Conservation (phyloP, 2,329 filamentous ascomycete genomes). For the Aspergillus aculeatinus region DNA sequence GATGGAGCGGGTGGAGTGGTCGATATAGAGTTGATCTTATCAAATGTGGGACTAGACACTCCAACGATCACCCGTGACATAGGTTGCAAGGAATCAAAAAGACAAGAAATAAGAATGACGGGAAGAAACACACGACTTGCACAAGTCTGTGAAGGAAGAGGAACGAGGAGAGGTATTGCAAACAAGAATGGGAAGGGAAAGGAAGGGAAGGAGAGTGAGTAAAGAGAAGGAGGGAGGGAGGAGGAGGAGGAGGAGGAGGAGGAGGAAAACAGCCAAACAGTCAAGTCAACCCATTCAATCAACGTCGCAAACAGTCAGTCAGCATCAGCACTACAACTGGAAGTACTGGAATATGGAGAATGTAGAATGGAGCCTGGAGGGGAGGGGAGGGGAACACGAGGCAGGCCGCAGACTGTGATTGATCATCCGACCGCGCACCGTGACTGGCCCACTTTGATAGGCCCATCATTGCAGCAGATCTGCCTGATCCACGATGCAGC, state of each 20-base stretch:
- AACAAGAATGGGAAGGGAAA: no score
- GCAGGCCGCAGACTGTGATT: not conserved
- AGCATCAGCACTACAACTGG: not conserved
- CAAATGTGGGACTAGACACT: not conserved
- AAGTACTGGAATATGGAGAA: not conserved
- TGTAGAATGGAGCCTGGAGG: not conserved
- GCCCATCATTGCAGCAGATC: not conserved
- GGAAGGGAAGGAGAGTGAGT: no score
- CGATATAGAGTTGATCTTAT: not conserved
- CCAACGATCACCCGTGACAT: not conserved
- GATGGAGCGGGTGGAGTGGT: not conserved
- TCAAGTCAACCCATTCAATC: no score
- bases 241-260: no score
- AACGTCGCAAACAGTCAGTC: no score
- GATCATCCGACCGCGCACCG: conserved; percentile 2
- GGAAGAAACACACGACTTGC: not conserved
- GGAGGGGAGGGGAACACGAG: not conserved
- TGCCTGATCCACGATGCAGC: not conserved
- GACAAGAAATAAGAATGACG: not conserved
- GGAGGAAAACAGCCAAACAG: no score
- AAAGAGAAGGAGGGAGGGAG: no score
- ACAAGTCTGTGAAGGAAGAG: no score
- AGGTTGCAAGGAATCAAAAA: not conserved
- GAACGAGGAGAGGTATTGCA: no score
- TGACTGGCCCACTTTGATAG: conserved; percentile 5